A percentile compares a stretch with the other conserved stretches of the same genome.
Conservation (phyloP, 2,329 filamentous ascomycete species). For the Pseudocercospora fijiensis region DNA sequence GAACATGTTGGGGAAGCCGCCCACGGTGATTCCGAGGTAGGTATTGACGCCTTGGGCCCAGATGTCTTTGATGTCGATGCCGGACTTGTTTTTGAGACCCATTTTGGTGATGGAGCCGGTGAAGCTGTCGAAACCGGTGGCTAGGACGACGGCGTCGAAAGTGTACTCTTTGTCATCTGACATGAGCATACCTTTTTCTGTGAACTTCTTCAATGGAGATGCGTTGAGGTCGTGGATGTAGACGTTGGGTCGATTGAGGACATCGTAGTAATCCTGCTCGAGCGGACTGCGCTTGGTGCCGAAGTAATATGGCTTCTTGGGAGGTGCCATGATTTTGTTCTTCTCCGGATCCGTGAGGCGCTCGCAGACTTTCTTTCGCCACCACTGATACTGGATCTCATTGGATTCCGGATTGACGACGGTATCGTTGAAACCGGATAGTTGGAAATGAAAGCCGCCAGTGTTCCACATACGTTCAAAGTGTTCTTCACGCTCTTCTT, state of each 20-base stretch:
- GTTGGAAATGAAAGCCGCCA: slow-evolving; percentile 58
- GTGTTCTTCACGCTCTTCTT: slow-evolving; percentile 44
- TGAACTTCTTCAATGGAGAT: slow-evolving; percentile 44
- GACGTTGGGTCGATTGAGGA: slow-evolving; percentile 45
- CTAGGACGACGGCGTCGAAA: slow-evolving; percentile 47
- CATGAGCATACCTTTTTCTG: slow-evolving; percentile 46
- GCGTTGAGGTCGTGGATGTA: slow-evolving; percentile 44
- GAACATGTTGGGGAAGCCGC: slow-evolving; percentile 42
- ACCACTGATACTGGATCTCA: slow-evolving; percentile 55
- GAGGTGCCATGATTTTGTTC: slow-evolving; percentile 52
- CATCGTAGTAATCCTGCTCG: slow-evolving; percentile 51
- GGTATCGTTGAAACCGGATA: slow-evolving; percentile 56
- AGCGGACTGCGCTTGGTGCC: slow-evolving; percentile 47
- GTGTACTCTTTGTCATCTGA: slow-evolving; percentile 41
- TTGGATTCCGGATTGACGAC: slow-evolving; percentile 51
- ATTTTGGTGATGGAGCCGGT: slow-evolving; percentile 40
- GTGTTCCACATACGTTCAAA: slow-evolving; percentile 44
- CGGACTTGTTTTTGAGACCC: slow-evolving; percentile 35
- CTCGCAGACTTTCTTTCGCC: slow-evolving; percentile 53
- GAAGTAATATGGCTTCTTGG: slow-evolving; percentile 49
- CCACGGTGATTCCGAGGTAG: slow-evolving; percentile 41
- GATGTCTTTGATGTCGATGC: slow-evolving; percentile 35
- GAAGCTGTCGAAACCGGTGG: slow-evolving; percentile 48
- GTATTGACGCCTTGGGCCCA: slow-evolving; percentile 45
- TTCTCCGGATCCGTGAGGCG: slow-evolving; percentile 52